phyloP scores from a whole-genome alignment of 495 filamentous ascomycete genomes.

The Parathielavia hyrcaniae region DNA sequence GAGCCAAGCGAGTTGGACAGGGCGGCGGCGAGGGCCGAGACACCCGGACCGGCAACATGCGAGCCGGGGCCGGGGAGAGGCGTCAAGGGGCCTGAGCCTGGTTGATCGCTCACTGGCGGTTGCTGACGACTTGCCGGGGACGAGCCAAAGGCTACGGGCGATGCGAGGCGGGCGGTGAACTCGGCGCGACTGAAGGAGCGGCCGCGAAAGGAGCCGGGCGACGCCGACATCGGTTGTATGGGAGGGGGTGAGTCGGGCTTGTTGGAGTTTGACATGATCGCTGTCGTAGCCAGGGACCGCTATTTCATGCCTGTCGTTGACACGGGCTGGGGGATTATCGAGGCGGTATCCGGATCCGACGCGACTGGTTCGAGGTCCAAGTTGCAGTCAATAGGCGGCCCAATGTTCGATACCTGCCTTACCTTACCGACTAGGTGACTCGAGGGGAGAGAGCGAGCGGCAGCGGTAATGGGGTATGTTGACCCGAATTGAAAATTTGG shows the following conservation, averaged over 20 bases:
- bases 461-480: no score
- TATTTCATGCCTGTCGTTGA: conserved; percentile 19
- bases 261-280: conserved; percentile 36
- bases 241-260: conserved; percentile 34
- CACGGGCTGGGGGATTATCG: neutral
- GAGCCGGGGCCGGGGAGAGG: conserved; percentile 51
- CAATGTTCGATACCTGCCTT: no score
- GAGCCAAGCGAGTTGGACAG: conserved; percentile 59
- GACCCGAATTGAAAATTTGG: no score
- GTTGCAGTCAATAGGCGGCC: no score
- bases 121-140: conserved; percentile 9
- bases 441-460: no score
- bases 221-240: conserved; percentile 38
- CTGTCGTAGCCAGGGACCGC: conserved; percentile 1
- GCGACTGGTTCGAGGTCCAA: neutral
- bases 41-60: conserved; percentile 56
- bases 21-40: conserved; percentile 70
- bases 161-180: conserved; percentile 66
- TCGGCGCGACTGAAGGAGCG: conserved; percentile 49
- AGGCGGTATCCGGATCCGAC: neutral
- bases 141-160: conserved; percentile 46
- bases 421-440: no score
- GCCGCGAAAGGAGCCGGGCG: conserved; percentile 43
- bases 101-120: conserved; percentile 23
- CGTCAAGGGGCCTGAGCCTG: conserved; percentile 34